Evolutionary conservation across 495 filamentous ascomycete genomes (phyloP), one percentile per base, ranked within the genome.

Genomic region (Echria macrotheca): DNA sequence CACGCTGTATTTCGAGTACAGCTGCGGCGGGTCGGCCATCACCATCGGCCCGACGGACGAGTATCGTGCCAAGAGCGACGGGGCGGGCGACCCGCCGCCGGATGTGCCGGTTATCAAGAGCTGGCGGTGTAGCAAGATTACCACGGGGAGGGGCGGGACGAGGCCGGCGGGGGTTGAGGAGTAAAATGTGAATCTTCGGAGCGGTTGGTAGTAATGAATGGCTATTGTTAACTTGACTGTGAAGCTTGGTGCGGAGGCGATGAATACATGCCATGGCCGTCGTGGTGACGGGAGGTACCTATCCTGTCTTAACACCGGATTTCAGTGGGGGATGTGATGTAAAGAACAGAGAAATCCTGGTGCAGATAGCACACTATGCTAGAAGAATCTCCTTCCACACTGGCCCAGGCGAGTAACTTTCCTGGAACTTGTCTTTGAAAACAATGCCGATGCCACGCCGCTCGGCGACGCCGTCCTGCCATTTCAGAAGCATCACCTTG

Each of bases 311-410:
- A n/a, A n/a, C n/a, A n/a, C n/a, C n/a, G n/a, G n/a, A n/a, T n/a
- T n/a, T n/a, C n/a, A n/a, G n/a, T n/a, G n/a, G n/a, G n/a, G n/a
- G n/a, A n/a, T n/a, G n/a, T n/a, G n/a, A n/a, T n/a, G n/a, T n/a
- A n/a, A n/a, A n/a, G n/a, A n/a, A n/a, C n/a, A n/a, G n/a, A n/a
- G n/a, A n/a, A n/a, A n/a, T n/a, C n/a, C n/a, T n/a, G n/a, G n/a
- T n/a, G n/a, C n/a, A n/a, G n/a, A n/a, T n/a, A n/a, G n/a, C n/a
- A n/a, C n/a, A 23, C 18, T 31, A 53, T 5, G 24, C 50, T 18
- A 53, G 35, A 15, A 53, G 7, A 18, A 53, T 47, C 25, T 54
- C 45, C 26, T 55, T 51, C 55, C 54, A 58, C n/a, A 22, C 11
- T 7, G 51, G 55, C 1, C 55, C 51, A 12, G 46, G 51, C 4